Percentiles rank a stretch among this genome's conserved stretches.
Evolutionary conservation across 257 asterid genomes (phyloP).

Genomic region (Penstemon eatonii): DNA sequence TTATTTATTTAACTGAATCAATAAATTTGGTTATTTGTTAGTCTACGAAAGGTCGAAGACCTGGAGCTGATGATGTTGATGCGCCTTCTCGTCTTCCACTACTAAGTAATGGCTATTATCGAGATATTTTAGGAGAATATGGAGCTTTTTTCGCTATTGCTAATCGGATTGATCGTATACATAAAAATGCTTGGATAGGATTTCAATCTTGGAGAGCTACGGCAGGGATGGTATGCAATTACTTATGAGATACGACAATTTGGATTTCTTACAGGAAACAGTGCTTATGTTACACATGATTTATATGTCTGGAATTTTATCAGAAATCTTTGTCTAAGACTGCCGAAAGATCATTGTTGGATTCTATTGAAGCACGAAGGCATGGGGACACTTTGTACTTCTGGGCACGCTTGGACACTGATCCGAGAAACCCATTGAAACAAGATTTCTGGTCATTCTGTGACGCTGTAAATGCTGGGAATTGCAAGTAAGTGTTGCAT

Average conservation of each 20-base stretch:
- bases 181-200: slow-evolving; percentile 97
- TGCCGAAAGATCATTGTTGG: slow-evolving; percentile 74
- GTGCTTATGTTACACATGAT: not conserved
- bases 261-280: too few relatives aligned
- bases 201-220: slow-evolving; percentile 98
- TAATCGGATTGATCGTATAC: slow-evolving; percentile 82
- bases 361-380: slow-evolving; percentile 61
- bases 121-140: slow-evolving; percentile 76
- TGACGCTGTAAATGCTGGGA: slow-evolving; percentile 89
- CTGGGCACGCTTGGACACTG: slow-evolving; percentile 81
- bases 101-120: slow-evolving; percentile 62
- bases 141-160: slow-evolving; percentile 96
- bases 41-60: slow-evolving; percentile 81
- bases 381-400: slow-evolving; percentile 87
- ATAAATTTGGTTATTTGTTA: slow-evolving; percentile 37
- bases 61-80: slow-evolving; percentile 85
- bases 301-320: slow-evolving; percentile 21
- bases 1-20: slow-evolving; percentile 21
- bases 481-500: slow-evolving; percentile 69
- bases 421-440: slow-evolving; percentile 55
- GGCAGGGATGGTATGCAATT: slow-evolving; percentile 63
- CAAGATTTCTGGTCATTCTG: slow-evolving; percentile 97
- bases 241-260: not conserved
- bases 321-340: slow-evolving; percentile 76
- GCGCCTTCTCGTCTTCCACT: slow-evolving; percentile 86